These are phyloP conservation scores for Pseudogymnoascus sp. DNA, from an alignment of 2,329 filamentous ascomycete species.

Conservation along the genomic window DNA sequence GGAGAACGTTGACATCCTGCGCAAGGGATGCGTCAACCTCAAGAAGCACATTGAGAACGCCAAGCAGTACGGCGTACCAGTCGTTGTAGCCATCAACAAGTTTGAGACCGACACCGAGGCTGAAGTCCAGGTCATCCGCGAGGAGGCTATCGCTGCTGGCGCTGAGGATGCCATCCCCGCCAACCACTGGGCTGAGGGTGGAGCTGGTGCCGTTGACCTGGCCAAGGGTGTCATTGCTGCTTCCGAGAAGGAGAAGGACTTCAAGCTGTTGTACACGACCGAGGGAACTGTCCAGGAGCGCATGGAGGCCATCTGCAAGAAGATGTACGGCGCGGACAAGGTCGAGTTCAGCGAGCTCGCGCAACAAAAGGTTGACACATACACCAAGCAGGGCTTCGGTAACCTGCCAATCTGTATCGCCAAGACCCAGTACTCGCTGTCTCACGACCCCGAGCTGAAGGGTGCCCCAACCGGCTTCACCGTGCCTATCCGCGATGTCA, in stretches of 20 bases:
- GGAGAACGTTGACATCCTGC: conserved; percentile 88
- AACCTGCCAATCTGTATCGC: conserved; percentile 94
- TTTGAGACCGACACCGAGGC: conserved; percentile 91
- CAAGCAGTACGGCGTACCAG: conserved; percentile 79
- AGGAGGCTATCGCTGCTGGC: conserved; percentile 85
- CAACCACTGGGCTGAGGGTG: conserved; percentile 96
- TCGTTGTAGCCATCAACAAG: conserved; percentile 95
- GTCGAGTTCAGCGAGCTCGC: conserved; percentile 93
- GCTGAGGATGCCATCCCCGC: conserved; percentile 89
- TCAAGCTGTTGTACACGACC: conserved; percentile 78
- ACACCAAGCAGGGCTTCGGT: conserved; percentile 83
- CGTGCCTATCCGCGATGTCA: conserved; percentile 86
- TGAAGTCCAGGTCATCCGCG: conserved; percentile 79
- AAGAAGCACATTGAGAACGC: conserved; percentile 94
- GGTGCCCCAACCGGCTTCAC: conserved; percentile 92
- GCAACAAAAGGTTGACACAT: conserved; percentile 93
- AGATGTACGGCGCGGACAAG: conserved; percentile 87
- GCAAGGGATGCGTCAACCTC: conserved; percentile 85
- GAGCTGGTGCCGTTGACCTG: conserved; percentile 80
- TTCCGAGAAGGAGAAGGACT: conserved; percentile 74
- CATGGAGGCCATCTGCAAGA: conserved; percentile 81
- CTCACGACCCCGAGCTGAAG: conserved; percentile 88
- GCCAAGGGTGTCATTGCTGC: conserved; percentile 81
- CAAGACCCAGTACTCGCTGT: conserved; percentile 97
- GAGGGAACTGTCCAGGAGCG: conserved; percentile 77